Conservation (phyloP, 495 filamentous ascomycete genomes). For the Aspergillus ostianus region DNA sequence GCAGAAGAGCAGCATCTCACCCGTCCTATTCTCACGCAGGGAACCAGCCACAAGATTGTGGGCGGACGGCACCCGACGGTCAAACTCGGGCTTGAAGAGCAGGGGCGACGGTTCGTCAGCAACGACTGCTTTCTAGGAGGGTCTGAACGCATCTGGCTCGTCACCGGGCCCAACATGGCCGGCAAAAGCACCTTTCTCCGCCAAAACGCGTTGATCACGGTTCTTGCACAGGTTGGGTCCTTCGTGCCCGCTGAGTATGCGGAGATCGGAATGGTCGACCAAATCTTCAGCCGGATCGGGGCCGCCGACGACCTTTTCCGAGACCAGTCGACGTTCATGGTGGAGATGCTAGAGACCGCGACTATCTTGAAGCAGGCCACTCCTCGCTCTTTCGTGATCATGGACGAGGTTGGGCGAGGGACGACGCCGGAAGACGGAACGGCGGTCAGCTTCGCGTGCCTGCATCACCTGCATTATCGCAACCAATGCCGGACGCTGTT, state of each 20-base stretch:
- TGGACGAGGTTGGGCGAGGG: conserved; percentile 95
- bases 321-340: conserved; percentile 93
- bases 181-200: conserved; percentile 94
- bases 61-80: conserved; percentile 90
- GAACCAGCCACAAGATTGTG: conserved; percentile 62
- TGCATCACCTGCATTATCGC: conserved; percentile 74
- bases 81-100: conserved; percentile 71
- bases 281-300: conserved; percentile 88
- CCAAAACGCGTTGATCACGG: conserved; percentile 90
- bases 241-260: conserved; percentile 89
- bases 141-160: conserved; percentile 73
- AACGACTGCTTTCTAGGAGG: conserved; percentile 83
- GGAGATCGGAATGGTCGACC: conserved; percentile 82
- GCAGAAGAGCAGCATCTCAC: conserved; percentile 70
- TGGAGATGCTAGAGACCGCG: conserved; percentile 57
- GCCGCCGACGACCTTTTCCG: conserved; percentile 89
- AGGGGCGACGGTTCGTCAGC: conserved; percentile 77
- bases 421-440: conserved; percentile 90
- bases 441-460: conserved; percentile 83
- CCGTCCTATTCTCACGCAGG: conserved; percentile 66
- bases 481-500: conserved; percentile 83
- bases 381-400: conserved; percentile 78
- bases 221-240: conserved; percentile 87
- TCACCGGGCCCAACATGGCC: conserved; percentile 99
- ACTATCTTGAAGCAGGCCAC: conserved; percentile 53